Percentiles rank a stretch among this genome's conserved stretches.
phyloP scores from a whole-genome alignment of 768 basidiomycete genomes.

The Scleroderma citrinum region DNA sequence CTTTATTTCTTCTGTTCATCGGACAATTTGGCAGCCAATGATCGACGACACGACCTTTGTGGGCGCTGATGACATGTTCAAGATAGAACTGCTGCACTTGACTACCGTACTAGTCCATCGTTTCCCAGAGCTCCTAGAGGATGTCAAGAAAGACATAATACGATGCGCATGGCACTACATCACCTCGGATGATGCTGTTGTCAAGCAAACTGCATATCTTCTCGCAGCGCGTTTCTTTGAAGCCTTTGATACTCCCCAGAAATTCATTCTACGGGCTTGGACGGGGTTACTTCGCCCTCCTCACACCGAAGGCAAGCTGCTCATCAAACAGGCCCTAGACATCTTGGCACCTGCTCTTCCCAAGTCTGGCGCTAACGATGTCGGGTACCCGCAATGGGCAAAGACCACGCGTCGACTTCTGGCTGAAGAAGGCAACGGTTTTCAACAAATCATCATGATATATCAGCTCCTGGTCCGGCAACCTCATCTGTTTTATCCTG shows the following conservation, averaged over 20 bases:
- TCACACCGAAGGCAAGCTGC: slow-evolving; percentile 67
- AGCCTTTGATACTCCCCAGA: slow-evolving; percentile 80
- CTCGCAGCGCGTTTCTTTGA: slow-evolving; percentile 90
- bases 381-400: slow-evolving; percentile 76
- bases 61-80: slow-evolving; percentile 76
- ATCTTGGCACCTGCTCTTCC: slow-evolving; percentile 81
- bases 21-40: slow-evolving; percentile 78
- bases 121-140: slow-evolving; percentile 72
- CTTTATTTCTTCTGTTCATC: slow-evolving; percentile 64
- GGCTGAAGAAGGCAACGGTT: slow-evolving; percentile 76
- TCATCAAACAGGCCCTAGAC: slow-evolving; percentile 82
- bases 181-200: slow-evolving; percentile 77
- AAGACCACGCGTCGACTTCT: slow-evolving; percentile 78
- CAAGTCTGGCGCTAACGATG: slow-evolving; percentile 48
- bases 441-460: slow-evolving; percentile 67
- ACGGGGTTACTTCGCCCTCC: slow-evolving; percentile 79
- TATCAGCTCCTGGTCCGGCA: slow-evolving; percentile 93
- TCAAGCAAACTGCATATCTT: slow-evolving; percentile 89
- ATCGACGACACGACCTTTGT: slow-evolving; percentile 46
- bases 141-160: slow-evolving; percentile 87
- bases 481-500: slow-evolving; percentile 85
- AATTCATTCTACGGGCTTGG: slow-evolving; percentile 91
- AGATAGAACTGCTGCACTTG: slow-evolving; percentile 86
- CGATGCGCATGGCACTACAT: slow-evolving; percentile 91
- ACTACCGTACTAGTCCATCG: slow-evolving; percentile 85